Evolutionary conservation across 768 basidiomycete species (phyloP), one percentile per base, ranked within the genome.

Genomic region (Tephrocybe sp.): DNA sequence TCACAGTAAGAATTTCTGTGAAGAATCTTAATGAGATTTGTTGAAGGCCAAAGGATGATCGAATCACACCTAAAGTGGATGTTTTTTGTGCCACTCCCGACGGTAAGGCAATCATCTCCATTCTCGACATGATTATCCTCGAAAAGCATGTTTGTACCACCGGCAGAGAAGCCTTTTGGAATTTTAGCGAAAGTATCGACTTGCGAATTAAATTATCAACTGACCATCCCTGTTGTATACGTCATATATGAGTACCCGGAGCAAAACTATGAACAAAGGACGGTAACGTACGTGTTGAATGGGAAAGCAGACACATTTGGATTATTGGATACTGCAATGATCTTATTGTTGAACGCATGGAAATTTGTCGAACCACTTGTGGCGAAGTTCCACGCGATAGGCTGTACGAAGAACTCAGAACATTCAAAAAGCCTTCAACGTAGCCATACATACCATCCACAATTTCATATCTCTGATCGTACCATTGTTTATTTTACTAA

Each of bases 21-120:
- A n/a, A 11, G 19, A 11, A 11, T 22, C 24, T 12, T 52, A 9
- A 54, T 32, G 19, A 1, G 12, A 8, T 39, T 22, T 15, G 18
- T 16, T 11, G 19, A 1, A 40, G 15, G 8, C 30, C 4, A 9
- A 31, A 15, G 7, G 9, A 5, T 30, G 11, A 43, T 13, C 19
- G 11, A 39, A 9, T 50, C 59, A 13, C 21, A 73, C 74, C 71
- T 64, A 65, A 76, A 83, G 48, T 70, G 68, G 35, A 84, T 79
- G 49, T 81, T 78, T 51, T 73, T 77, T 2, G 79, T 77, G 13
- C 80, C 80, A 55, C 64, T 81, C 0, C 76, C 75, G 35, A 84
- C 78, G 3, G 83, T 79, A 18, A 84, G 58, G 42, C 83, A 85
- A 58, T 85, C 83, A 47, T 84, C 83, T 3, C 82, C 83, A 46